A percentile compares a stretch with the other conserved stretches of the same genome.
Conservation (phyloP, 352 stramenopile genomes). For the Phytophthora hibernalis region DNA sequence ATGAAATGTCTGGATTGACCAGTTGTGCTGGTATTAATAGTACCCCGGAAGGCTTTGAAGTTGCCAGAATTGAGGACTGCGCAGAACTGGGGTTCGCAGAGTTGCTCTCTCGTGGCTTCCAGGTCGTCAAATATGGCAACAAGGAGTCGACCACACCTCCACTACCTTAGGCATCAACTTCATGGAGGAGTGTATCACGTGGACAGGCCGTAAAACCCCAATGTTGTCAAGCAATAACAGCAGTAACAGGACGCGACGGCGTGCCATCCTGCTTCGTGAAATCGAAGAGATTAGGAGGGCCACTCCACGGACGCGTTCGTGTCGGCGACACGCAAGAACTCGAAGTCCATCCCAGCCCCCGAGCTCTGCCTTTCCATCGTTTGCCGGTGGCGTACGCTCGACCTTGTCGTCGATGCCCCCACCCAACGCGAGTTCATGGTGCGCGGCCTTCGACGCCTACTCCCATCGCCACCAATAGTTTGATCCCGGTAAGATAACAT, state of each 20-base stretch:
- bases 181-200: constrained; percentile 54
- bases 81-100: constrained; percentile 69
- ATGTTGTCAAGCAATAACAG: constrained; percentile 18
- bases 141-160: constrained; percentile 46
- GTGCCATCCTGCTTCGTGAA: constrained; percentile 54
- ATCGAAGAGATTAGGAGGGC: constrained; percentile 60
- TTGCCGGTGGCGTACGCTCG: constrained; percentile 66
- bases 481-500: constrained; percentile 14
- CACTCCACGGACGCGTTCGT: constrained; percentile 63
- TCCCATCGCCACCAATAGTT: constrained; percentile 24
- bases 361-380: constrained; percentile 71
- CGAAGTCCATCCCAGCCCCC: constrained; percentile 27
- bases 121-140: constrained; percentile 68
- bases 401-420: constrained; percentile 56
- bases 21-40: not conserved
- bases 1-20: constrained; percentile 3
- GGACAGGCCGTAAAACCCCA: constrained; percentile 50
- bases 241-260: constrained; percentile 8
- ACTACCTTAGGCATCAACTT: constrained; percentile 68
- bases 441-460: constrained; percentile 49
- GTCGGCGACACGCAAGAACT: constrained; percentile 21
- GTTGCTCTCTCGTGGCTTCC: constrained; percentile 64
- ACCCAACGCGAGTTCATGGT: constrained; percentile 68
- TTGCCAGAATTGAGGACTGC: constrained; percentile 58
- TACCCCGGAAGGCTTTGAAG: constrained; percentile 19